Conservation (phyloP, 164 flowering plant genomes). For the Stephania cephalantha region DNA sequence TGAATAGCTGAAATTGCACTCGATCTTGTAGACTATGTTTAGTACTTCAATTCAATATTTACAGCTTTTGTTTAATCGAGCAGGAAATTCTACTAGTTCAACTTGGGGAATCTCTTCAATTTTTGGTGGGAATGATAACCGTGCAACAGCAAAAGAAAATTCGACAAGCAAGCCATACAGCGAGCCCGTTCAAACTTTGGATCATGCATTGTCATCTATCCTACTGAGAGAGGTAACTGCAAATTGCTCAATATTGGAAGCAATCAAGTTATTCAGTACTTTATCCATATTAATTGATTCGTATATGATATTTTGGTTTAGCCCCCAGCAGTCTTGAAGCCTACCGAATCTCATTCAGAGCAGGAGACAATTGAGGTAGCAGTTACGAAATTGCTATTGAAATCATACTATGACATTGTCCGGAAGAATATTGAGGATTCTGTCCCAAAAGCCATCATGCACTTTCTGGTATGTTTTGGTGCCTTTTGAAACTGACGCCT, state of each 20-base stretch:
- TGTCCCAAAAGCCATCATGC: conserved; percentile 96
- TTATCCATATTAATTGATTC: neutral
- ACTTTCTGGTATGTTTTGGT: conserved; percentile 65
- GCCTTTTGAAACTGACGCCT: neutral
- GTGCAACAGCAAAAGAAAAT: conserved; percentile 41
- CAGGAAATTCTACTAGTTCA: conserved; percentile 49
- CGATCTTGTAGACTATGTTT: neutral
- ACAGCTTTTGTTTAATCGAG: neutral
- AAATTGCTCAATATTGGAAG: neutral
- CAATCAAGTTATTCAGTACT: neutral
- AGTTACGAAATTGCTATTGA: conserved; percentile 69
- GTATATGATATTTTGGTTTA: conserved; percentile 15
- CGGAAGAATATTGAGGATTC: conserved; percentile 89
- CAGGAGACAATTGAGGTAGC: conserved; percentile 73
- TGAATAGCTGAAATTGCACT: neutral
- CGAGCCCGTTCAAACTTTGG: conserved; percentile 51
- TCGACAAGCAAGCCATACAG: conserved; percentile 32
- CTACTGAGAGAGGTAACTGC: conserved; percentile 71
- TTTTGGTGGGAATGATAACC: conserved; percentile 64
- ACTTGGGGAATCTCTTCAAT: conserved; percentile 87
- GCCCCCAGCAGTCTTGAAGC: conserved; percentile 88
- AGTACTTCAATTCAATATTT: neutral
- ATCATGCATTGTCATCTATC: conserved; percentile 59
- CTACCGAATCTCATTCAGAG: conserved; percentile 77
- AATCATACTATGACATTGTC: conserved; percentile 95